Evolutionary conservation across 2,329 filamentous ascomycete species (phyloP).

Genomic region (Trichocomaceae sp.): DNA sequence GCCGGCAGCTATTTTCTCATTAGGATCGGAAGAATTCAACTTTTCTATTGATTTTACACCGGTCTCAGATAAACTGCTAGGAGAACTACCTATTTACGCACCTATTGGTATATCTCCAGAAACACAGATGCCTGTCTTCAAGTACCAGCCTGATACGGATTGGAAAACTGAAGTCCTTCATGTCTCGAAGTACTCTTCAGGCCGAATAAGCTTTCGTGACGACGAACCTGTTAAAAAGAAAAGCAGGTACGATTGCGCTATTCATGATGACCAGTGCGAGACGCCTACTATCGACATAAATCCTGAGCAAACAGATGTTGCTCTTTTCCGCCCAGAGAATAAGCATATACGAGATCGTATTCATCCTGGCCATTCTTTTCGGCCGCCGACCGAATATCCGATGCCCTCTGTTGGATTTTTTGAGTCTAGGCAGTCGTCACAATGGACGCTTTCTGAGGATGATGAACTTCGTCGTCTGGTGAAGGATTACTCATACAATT

Average conservation of each 20-base stretch:
- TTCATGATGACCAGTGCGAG: conserved; percentile 63
- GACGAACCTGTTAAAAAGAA: conserved; percentile 64
- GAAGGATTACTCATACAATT: conserved; percentile 93
- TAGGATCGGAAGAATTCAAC: conserved; percentile 74
- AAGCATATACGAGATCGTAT: conserved; percentile 83
- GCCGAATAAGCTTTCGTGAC: conserved; percentile 65
- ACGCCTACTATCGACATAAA: conserved; percentile 47
- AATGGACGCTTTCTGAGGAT: conserved; percentile 87
- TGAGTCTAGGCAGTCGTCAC: conserved; percentile 75
- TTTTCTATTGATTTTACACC: conserved; percentile 70
- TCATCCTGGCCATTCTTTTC: conserved; percentile 85
- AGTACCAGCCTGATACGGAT: conserved; percentile 59
- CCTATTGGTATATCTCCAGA: conserved; percentile 51
- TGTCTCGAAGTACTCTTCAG: conserved; percentile 79
- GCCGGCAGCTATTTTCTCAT: conserved; percentile 73
- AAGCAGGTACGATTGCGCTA: conserved; percentile 73
- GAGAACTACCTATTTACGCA: conserved; percentile 74
- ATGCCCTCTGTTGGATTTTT: conserved; percentile 93
- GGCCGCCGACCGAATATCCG: conserved; percentile 80
- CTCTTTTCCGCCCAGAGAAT: conserved; percentile 83
- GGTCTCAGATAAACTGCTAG: conserved; percentile 67
- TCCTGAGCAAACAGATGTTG: conserved; percentile 68
- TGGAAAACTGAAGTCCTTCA: conserved; percentile 75
- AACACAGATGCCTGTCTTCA: conserved; percentile 51
- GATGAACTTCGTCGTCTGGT: conserved; percentile 80